phyloP scores from a whole-genome alignment of 495 filamentous ascomycete species.

The Podospora fimiseda region DNA sequence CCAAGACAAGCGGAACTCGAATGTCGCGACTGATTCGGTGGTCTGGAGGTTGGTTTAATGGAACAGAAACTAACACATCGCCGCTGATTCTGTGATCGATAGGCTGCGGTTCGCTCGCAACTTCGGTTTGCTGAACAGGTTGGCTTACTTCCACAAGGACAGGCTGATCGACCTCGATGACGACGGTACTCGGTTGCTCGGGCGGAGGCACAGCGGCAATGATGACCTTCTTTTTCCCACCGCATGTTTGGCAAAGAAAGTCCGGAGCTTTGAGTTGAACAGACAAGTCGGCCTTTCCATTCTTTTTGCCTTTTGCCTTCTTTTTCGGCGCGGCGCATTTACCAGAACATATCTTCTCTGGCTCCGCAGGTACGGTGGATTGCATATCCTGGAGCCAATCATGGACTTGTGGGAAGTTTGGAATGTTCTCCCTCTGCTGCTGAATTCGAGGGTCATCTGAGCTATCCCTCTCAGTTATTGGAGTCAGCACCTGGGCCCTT shows the following conservation, averaged over 20 bases:
- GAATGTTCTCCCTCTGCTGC: conserved; percentile 11
- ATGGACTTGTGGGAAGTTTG: conserved; percentile 12
- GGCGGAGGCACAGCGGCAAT: not conserved
- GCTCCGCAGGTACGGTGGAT: not conserved
- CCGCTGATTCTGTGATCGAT: conserved; percentile 4
- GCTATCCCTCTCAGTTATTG: conserved; percentile 21
- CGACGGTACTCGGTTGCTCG: not conserved
- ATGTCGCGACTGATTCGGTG: conserved; percentile 4
- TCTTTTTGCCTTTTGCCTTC: not conserved
- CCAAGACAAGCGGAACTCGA: not conserved
- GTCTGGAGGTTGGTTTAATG: not conserved
- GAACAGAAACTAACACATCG: conserved; percentile 4
- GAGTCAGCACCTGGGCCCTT: conserved; percentile 15
- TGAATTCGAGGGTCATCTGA: conserved; percentile 8
- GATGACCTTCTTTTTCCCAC: conserved; percentile 1
- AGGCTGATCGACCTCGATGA: not conserved
- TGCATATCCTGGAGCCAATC: conserved; percentile 14
- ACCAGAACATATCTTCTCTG: not conserved
- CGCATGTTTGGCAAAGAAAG: not conserved
- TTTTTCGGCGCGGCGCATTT: not conserved
- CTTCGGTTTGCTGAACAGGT: not conserved
- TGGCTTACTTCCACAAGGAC: not conserved
- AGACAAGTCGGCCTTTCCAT: not conserved
- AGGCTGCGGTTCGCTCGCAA: not conserved
- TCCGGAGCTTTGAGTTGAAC: too few species aligned